Evolutionary conservation across 495 filamentous ascomycete species (phyloP), one percentile per base, ranked within the genome.

Genomic region (Sphaerosporella brunnea): DNA sequence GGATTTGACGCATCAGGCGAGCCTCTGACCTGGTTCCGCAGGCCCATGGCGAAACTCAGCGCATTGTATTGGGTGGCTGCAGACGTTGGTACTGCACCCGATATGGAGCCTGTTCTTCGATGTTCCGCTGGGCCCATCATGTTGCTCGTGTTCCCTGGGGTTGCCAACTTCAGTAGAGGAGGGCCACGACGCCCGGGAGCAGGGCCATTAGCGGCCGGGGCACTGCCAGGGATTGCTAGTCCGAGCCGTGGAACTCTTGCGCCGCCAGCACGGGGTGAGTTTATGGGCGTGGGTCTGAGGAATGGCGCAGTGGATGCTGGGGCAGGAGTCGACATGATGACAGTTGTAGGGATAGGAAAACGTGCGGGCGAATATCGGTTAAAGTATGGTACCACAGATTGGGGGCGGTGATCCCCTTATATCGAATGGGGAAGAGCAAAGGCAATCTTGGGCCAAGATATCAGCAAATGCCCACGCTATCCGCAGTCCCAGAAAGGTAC

Each of bases 31-130:
- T 61, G 58, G 37, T 60, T 60, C 28, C 49, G 58, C 48, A 61
- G 26, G 15, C 57, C 58, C 53, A 61, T 60, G 32, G 58, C 58
- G 52, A 51, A 60, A 23, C 53, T 53, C 48, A 61, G 42, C 21
- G 58, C 58, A 23, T 49, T 49, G 39, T 61, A 61, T 28, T 61
- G 58, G 36, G 50, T 60, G 25, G 50, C 36, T 50, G 45, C 45
- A 24, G 34, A 38, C 19, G 10, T n/a, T 23, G 44, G 44, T 24
- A 25, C 13, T 8, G 10, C 8, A n/a, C 30, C 25, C 10, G 44
- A 47, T 39, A 39, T 48, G 13, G 45, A 48, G 24, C 45, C 30
- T 28, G 11, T 11, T 23, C 52, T 44, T 32, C 44, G 39, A 36
- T 56, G 56, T 11, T 51, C 46, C 25, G 49, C 21, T 16, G 54